phyloP scores from a whole-genome alignment of 345 rosid genomes.

The Syzygium aqueum region DNA sequence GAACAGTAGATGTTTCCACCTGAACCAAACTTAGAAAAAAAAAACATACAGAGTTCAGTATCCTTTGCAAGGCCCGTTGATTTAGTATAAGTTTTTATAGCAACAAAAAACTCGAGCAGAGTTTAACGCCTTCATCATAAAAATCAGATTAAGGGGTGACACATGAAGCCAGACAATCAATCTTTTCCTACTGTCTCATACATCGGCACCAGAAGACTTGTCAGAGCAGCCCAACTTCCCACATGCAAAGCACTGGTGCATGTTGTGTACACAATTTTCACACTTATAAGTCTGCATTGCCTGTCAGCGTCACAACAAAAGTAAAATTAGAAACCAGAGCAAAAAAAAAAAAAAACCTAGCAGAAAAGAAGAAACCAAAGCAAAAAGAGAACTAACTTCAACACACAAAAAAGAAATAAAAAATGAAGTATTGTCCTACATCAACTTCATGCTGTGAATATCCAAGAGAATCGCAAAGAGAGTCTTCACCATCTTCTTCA shows the following conservation, averaged over 20 bases:
- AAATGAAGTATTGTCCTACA: slow-evolving; percentile 31
- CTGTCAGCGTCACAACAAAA: slow-evolving; percentile 11
- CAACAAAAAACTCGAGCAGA: neutral
- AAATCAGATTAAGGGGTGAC: neutral
- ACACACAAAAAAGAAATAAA: neutral
- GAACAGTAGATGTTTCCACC: neutral
- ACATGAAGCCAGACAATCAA: neutral
- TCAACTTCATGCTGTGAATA: slow-evolving; percentile 46
- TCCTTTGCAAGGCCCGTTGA: neutral
- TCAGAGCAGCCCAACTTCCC: slow-evolving; percentile 75
- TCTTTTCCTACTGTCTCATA: slow-evolving; percentile 8
- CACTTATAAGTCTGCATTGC: slow-evolving; percentile 49
- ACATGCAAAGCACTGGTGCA: slow-evolving; percentile 81
- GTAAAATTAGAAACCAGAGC: neutral
- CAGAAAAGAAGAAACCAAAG: slow-evolving; percentile 3
- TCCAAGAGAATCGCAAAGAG: slow-evolving; percentile 58
- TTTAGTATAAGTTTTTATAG: neutral
- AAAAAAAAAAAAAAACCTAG: neutral
- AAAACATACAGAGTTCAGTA: neutral
- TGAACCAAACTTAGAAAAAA: neutral
- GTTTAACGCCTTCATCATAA: neutral
- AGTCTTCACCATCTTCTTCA: slow-evolving; percentile 44
- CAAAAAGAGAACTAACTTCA: slow-evolving; percentile 1
- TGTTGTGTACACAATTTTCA: slow-evolving; percentile 64
- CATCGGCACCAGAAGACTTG: slow-evolving; percentile 63